A percentile compares a stretch with the other conserved stretches of the same genome.
These are phyloP conservation scores for Chloropicon primus DNA, from an alignment of 139 green algal species.

Conservation along the genomic window DNA sequence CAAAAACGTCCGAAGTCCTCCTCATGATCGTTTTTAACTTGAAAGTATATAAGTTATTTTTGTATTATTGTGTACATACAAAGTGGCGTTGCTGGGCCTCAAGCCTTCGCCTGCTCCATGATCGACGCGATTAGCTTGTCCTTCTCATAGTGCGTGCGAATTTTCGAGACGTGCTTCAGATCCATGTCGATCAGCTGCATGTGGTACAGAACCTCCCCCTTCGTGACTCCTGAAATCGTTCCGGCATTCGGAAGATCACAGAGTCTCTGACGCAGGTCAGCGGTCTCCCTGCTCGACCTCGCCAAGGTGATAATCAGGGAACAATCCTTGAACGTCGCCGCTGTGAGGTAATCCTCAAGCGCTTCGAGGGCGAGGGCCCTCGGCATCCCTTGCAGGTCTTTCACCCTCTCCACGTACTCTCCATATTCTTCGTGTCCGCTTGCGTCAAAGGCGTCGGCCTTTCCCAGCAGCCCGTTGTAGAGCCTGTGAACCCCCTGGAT, in stretches of 20 bases:
- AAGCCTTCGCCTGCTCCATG: no score
- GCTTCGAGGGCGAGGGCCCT: background rate
- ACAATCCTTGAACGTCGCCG: background rate
- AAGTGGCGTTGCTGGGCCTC: no score
- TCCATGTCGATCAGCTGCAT: background rate
- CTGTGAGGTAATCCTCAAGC: background rate
- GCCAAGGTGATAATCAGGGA: background rate
- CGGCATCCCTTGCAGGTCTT: background rate
- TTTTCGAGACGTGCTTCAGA: background rate
- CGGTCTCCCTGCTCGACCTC: background rate
- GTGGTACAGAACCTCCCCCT: background rate
- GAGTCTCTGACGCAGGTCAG: background rate
- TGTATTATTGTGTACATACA: no score
- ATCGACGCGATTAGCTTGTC: background rate
- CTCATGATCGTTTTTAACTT: no score
- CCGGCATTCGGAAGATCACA: background rate
- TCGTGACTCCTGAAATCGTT: background rate
- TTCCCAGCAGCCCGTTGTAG: background rate
- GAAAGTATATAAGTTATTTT: no score
- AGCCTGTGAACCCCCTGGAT: background rate
- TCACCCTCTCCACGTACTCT: background rate
- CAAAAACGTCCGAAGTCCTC: no score
- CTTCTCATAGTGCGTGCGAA: background rate
- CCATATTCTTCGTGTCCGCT: background rate
- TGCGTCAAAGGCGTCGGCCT: background rate